Base-by-base conservation (phyloP, 164 flowering plant species). In the Aristolochia fimbriata region DNA sequence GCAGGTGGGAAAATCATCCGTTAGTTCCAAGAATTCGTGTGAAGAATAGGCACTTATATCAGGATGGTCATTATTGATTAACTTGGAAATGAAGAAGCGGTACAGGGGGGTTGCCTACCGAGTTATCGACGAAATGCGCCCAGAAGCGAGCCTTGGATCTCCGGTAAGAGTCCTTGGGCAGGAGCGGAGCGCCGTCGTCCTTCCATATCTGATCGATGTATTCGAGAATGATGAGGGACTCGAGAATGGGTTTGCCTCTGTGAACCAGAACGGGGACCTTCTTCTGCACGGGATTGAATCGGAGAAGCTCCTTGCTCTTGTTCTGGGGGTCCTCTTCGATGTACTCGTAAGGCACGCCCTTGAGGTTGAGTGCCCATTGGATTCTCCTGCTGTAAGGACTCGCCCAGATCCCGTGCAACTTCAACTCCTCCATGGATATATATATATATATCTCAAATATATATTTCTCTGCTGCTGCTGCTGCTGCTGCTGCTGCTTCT, bases 141-240 rank as follows among this genome's bases (percentile, higher is more conserved):
- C 78, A 75, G 57, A 76, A 76, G 41, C 72, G 70, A 49, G 55
- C 60, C 52, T 45, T 54, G 20, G 76, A 60, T 60, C 65, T 43
- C 17, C 20, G 25, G 19, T 58, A 65, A 25, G 69, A 64, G 55
- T 65, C 72, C 49, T 62, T 51, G 0, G 72, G 68, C 12, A 74
- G 48, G 4, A 74, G 46, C 23, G 72, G 70, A 22, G 10, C 6
- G n/a, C n/a, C n/a, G n/a, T n/a, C n/a, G 16, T 47, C 57, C 13
- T 13, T 63, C 77, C 80, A 76, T 8, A 20, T 51, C 6, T 76
- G 74, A 6, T 73, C 73, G 2, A 71, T 68, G 68, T 74, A 74
- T 63, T 71, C 67, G 11, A 70, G 62, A 21, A 74, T 74, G 22
- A 74, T 61, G 2, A 68, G 54, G 4, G 75, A 75, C 64, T 75